A percentile compares a stretch with the other conserved stretches of the same genome.
Conservation (phyloP, 345 rosid genomes). For the Lepidium sativum region DNA sequence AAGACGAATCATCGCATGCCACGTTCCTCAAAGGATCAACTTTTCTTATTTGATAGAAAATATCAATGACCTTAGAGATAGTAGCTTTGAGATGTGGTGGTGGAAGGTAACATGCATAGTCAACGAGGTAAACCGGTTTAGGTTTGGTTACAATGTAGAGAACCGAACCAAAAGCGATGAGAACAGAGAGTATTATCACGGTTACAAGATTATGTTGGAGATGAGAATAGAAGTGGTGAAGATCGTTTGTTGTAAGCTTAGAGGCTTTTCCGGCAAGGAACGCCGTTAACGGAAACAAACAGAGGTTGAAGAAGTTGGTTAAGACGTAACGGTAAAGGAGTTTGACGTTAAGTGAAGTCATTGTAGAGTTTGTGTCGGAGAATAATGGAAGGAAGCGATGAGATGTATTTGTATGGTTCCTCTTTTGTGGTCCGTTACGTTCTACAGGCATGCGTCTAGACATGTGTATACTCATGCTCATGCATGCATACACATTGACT, state of each 20-base stretch:
- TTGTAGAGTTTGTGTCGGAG: slow-evolving; percentile 11
- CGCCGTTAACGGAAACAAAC: slow-evolving; percentile 19
- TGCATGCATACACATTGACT: slow-evolving; percentile 27
- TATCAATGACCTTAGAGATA: slow-evolving; percentile 13
- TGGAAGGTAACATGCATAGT: slow-evolving; percentile 24
- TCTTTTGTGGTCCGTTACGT: slow-evolving; percentile 21
- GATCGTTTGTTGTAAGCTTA: neutral
- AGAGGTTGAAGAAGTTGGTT: slow-evolving; percentile 15
- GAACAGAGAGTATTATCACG: neutral
- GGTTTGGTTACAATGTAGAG: slow-evolving; percentile 18
- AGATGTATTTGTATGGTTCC: slow-evolving; percentile 12
- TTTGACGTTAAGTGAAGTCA: slow-evolving; percentile 22
- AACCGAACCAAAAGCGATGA: slow-evolving; percentile 4
- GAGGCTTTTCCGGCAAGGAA: slow-evolving; percentile 16
- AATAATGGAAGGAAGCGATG: neutral
- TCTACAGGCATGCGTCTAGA: slow-evolving; percentile 17
- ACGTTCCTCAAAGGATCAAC: slow-evolving; percentile 31
- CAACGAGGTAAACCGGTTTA: slow-evolving; percentile 26
- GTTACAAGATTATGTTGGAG: slow-evolving; percentile 16
- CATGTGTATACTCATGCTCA: slow-evolving; percentile 21
- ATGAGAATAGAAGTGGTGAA: slow-evolving; percentile 5
- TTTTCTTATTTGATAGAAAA: slow-evolving; percentile 20
- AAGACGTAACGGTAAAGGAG: slow-evolving; percentile 20
- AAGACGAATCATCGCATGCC: slow-evolving; percentile 13
- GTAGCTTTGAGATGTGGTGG: slow-evolving; percentile 6